Evolutionary conservation across 176 grass and related monocot genomes (phyloP).

Genomic region (sorghum (Sorghum bicolor)): Sorghum_bicolor_NCBIv3 NC_012879.2:54681001-54681500

Average conservation of each 20-base stretch:
- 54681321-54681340: no score
- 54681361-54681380: no score
- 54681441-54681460: no score
- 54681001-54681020: background rate
- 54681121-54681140: constrained; percentile 16
- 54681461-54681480: no score
- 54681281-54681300: no score
- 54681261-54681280: no score
- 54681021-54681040: constrained; percentile 46
- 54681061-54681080: background rate
- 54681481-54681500: no score
- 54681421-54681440: no score
- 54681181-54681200: background rate
- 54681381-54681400: no score
- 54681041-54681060: background rate
- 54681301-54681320: no score
- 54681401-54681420: no score
- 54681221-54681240: background rate
- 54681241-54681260: background rate
- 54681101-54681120: background rate
- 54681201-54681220: background rate
- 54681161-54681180: constrained; percentile 46
- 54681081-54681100: background rate
- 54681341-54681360: no score
- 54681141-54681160: constrained; percentile 18